Evolutionary conservation across 345 rosid species (phyloP).

Genomic region (Passiflora organensis): DNA sequence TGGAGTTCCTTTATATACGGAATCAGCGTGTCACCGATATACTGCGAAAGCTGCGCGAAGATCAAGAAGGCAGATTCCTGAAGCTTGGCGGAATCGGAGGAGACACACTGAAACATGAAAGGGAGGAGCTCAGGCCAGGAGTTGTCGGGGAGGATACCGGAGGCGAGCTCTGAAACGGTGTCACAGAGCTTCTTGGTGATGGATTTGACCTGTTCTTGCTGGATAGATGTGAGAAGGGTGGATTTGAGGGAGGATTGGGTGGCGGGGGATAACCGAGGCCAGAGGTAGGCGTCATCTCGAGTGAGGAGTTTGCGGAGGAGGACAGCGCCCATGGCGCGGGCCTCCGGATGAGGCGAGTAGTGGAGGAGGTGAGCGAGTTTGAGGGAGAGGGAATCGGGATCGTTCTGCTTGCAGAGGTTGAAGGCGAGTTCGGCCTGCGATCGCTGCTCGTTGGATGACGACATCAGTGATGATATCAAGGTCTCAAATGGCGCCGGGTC

Average conservation of each 20-base stretch:
- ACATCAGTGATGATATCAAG: constrained; percentile 82
- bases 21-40: constrained; percentile 72
- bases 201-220: constrained; percentile 70
- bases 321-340: constrained; percentile 89
- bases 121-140: constrained; percentile 98
- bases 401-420: constrained; percentile 83
- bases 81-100: constrained; percentile 66
- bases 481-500: constrained; percentile 82
- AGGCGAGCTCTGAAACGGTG: constrained; percentile 91
- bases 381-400: constrained; percentile 78
- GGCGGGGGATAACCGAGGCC: constrained; percentile 66
- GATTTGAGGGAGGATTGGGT: constrained; percentile 88
- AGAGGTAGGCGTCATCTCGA: constrained; percentile 79
- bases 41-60: constrained; percentile 87
- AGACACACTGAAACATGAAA: constrained; percentile 88
- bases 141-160: constrained; percentile 70
- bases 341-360: constrained; percentile 63
- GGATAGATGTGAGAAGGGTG: constrained; percentile 60
- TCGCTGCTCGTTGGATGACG: constrained; percentile 89
- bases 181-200: constrained; percentile 87
- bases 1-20: constrained; percentile 84
- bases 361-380: constrained; percentile 84
- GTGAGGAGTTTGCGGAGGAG: constrained; percentile 92
- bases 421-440: constrained; percentile 78
- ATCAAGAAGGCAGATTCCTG: constrained; percentile 93